These are phyloP conservation scores for Diplogelasinospora grovesii DNA, from an alignment of 495 filamentous ascomycete genomes.

Conservation along the genomic window DNA sequence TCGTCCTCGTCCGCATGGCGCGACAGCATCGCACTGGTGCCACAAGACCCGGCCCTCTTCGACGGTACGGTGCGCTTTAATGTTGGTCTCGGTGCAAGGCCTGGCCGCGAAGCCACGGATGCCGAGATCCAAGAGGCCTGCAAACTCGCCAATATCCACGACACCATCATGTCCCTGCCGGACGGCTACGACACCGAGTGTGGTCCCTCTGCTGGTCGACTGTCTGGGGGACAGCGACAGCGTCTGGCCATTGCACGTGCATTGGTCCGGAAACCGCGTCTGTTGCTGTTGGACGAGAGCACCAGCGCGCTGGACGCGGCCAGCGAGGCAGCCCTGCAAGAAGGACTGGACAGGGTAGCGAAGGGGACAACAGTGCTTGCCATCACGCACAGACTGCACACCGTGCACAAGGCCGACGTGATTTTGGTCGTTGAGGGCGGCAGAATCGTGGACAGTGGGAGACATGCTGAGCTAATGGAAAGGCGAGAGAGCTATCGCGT, in stretches of 20 bases:
- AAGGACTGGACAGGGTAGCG: conserved; percentile 62
- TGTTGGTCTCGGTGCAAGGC: conserved; percentile 43
- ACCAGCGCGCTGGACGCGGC: conserved; percentile 74
- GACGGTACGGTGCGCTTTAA: conserved; percentile 51
- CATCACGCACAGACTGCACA: conserved; percentile 70
- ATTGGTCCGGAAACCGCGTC: conserved; percentile 67
- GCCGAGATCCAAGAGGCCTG: conserved; percentile 52
- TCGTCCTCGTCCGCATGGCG: conserved; percentile 42
- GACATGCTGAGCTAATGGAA: conserved; percentile 59
- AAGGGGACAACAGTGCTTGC: conserved; percentile 73
- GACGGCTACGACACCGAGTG: conserved; percentile 58
- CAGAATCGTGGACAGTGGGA: conserved; percentile 56
- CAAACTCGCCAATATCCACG: conserved; percentile 52
- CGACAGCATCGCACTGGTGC: conserved; percentile 48
- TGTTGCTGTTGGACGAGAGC: conserved; percentile 80
- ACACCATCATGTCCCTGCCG: conserved; percentile 48
- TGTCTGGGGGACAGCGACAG: conserved; percentile 58
- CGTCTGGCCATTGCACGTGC: conserved; percentile 72
- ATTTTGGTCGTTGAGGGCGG: conserved; percentile 74
- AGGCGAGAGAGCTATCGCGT: conserved; percentile 52
- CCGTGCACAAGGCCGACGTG: conserved; percentile 66
- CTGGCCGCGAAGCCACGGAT: conserved; percentile 32
- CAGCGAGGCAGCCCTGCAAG: conserved; percentile 64
- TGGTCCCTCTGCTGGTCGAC: conserved; percentile 40
- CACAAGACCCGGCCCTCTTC: conserved; percentile 52